phyloP scores from a whole-genome alignment of 345 rosid species.

The Arabidopsis thaliana region DNA sequence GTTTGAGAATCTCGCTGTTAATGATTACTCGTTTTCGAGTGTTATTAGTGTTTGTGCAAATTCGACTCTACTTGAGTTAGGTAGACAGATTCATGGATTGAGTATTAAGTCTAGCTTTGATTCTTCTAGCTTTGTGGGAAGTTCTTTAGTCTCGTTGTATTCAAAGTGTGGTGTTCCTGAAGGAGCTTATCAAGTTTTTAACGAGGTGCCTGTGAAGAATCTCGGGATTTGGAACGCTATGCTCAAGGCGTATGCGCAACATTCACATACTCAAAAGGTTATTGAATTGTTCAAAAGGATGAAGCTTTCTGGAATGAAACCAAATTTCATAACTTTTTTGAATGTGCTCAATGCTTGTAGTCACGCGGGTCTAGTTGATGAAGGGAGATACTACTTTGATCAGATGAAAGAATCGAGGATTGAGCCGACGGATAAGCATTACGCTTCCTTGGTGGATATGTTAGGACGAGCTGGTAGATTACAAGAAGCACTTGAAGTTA shows the following conservation, averaged over 20 bases:
- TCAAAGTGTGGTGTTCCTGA: conserved; percentile 77
- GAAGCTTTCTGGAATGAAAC: conserved; percentile 61
- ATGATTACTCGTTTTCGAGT: conserved; percentile 84
- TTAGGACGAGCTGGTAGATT: conserved; percentile 84
- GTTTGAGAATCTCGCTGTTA: conserved; percentile 60
- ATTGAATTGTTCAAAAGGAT: conserved; percentile 65
- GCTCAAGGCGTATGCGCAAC: conserved; percentile 87
- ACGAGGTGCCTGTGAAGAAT: conserved; percentile 61
- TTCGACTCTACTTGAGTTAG: conserved; percentile 77
- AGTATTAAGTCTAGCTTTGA: conserved; percentile 76
- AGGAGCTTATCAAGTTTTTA: conserved; percentile 63
- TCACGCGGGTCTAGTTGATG: conserved; percentile 74
- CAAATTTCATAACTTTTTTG: conserved; percentile 83
- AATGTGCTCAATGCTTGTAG: conserved; percentile 86
- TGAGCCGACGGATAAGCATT: conserved; percentile 80
- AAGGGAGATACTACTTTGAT: conserved; percentile 69
- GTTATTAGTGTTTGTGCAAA: conserved; percentile 76
- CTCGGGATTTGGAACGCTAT: conserved; percentile 92
- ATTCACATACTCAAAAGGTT: conserved; percentile 55
- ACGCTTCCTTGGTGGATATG: conserved; percentile 82
- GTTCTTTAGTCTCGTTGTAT: conserved; percentile 80
- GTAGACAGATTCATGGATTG: conserved; percentile 83
- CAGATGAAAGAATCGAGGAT: conserved; percentile 70
- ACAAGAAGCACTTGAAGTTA: conserved; percentile 65
- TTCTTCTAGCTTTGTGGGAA: conserved; percentile 74